Base-by-base conservation (phyloP, 2,329 filamentous ascomycete species). In the Colletotrichum musae region DNA sequence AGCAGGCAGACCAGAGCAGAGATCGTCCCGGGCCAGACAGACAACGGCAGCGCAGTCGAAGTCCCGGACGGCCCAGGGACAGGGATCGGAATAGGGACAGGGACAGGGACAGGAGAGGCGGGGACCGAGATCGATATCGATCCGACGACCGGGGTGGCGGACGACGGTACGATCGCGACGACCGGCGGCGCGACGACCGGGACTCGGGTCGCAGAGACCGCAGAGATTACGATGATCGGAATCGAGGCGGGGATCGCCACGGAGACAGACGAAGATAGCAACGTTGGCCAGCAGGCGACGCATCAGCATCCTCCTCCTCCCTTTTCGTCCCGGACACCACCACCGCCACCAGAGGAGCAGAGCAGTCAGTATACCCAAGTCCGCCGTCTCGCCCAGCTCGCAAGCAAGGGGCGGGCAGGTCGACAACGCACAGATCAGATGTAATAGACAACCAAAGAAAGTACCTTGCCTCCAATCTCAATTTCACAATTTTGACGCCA, bases 1-100 rank as follows among this genome's bases (percentile, higher is more conserved):
- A 60, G 21, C 21, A 24, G 2, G 18, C 56, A 3, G 66, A 66
- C 32, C 66, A 71, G 28, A 50, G 72, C 72, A 61, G n/a, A 47
- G 69, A 74, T 24, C 52, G 68, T 52, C 48, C 70, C 50, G 58
- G 36, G 36, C 48, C 56, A 43, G 66, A 69, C 26, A 53, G 56
- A 56, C 50, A 47, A 43, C 78, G 80, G 28, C 85, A 81, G 74
- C 82, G 80, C 70, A 88, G 82, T 69, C 85, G 84, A 59, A 84
- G 82, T 76, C 76, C 76, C 10, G 73, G 67, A 15, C 68, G 75
- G 24, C 56, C 57, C n/a, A 68, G 56, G 43, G 66, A 57, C 51
- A 66, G 64, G 51, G 64, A 62, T 43, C 56, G 65, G 54, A 41
- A 59, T 48, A 53, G 56, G 21, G 26, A 58, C 39, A 66, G 63